Percentiles rank a stretch among this genome's conserved stretches.
Evolutionary conservation across 2,329 filamentous ascomycete genomes (phyloP).

Genomic region (Colletotrichum plurivorum): DNA sequence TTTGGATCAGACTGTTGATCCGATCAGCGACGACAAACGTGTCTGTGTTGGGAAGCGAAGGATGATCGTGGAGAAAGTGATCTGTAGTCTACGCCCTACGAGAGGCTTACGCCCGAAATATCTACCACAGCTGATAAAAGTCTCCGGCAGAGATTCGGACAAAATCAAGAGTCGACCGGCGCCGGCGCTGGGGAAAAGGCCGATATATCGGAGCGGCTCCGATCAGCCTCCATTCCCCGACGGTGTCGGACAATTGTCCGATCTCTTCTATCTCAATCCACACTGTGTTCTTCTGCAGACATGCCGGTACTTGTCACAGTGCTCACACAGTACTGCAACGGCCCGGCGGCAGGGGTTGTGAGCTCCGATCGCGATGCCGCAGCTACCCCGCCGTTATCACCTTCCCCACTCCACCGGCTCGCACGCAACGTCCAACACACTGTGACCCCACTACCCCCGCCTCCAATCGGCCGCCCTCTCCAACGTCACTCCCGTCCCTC

Average conservation of each 20-base stretch:
- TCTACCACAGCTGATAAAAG: too few relatives aligned
- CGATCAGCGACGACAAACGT: background rate
- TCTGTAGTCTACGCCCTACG: too few relatives aligned
- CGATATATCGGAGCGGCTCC: constrained; percentile 25
- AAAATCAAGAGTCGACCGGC: too few relatives aligned
- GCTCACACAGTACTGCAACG: background rate
- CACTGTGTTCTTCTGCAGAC: background rate
- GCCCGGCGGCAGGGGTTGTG: constrained; percentile 20
- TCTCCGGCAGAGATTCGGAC: background rate
- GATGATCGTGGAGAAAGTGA: background rate
- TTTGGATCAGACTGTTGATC: background rate
- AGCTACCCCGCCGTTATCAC: constrained; percentile 38
- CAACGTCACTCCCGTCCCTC: constrained; percentile 19
- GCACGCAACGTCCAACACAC: background rate
- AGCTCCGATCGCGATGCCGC: constrained; percentile 27
- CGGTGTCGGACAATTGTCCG: constrained; percentile 29
- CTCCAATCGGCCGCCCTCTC: constrained; percentile 1
- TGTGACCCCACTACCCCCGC: constrained; percentile 17
- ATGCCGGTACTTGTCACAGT: background rate
- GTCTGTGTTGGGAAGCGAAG: background rate
- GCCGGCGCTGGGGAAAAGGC: constrained; percentile 8
- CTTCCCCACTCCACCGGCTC: background rate
- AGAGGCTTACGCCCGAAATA: too few relatives aligned
- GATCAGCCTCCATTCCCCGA: constrained; percentile 34
- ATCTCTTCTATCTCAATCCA: too few relatives aligned